Evolutionary conservation across 331 rosid genomes (phyloP).

Genomic region (Saraca asoca): DNA sequence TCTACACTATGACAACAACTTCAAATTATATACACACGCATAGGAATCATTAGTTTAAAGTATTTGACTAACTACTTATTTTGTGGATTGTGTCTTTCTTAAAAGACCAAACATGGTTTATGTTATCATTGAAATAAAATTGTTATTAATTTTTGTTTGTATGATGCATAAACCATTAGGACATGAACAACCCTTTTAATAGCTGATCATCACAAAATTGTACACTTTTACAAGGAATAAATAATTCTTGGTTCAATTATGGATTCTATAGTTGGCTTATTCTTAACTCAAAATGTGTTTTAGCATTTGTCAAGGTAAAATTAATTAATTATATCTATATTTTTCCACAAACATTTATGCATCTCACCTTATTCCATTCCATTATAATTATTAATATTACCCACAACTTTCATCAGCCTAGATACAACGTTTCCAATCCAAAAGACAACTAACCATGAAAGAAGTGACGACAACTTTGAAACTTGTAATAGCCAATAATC

Average conservation of each 20-base stretch:
- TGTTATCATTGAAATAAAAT: no score
- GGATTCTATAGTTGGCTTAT: slow-evolving; percentile 52
- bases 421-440: slow-evolving; percentile 36
- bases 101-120: no score
- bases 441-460: not conserved
- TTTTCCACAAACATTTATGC: not conserved
- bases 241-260: slow-evolving; percentile 47
- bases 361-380: not conserved
- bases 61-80: no score
- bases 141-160: no score
- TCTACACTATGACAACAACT: no score
- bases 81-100: no score
- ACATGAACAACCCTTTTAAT: no score
- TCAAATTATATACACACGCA: no score
- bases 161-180: no score
- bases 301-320: slow-evolving; percentile 50
- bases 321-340: not conserved
- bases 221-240: slow-evolving; percentile 37
- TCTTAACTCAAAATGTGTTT: slow-evolving; percentile 50
- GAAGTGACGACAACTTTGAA: not conserved
- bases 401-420: slow-evolving; percentile 44
- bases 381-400: not conserved
- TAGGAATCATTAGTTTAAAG: no score
- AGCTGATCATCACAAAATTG: no score
- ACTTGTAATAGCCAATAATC: not conserved